Conservation (phyloP, 2,329 filamentous ascomycete genomes). For the Zymoseptoria pseudotritici region DNA sequence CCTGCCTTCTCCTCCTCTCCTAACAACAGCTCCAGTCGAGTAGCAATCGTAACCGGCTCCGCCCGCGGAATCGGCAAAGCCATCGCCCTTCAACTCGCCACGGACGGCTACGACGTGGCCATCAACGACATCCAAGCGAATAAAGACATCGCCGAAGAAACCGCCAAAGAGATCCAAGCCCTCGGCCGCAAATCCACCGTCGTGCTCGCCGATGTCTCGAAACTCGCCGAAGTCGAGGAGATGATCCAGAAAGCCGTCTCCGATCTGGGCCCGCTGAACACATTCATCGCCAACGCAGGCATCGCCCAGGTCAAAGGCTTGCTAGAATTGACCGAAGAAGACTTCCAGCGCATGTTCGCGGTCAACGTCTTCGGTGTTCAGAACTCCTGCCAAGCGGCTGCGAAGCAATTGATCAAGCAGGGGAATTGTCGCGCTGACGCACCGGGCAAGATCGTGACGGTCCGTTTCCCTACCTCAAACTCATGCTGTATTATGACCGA, state of each 20-base stretch:
- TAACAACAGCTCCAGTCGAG: constrained; percentile 4
- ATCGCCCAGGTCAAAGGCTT: constrained; percentile 52
- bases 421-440: constrained; percentile 36
- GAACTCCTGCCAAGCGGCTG: constrained; percentile 57
- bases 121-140: constrained; percentile 56
- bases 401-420: constrained; percentile 58
- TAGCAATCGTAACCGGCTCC: constrained; percentile 32
- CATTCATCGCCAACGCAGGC: constrained; percentile 55
- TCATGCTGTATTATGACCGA: no score
- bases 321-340: constrained; percentile 50
- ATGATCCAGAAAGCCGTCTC: constrained; percentile 48
- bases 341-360: constrained; percentile 53
- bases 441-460: constrained; percentile 43
- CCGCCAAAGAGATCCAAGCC: constrained; percentile 45
- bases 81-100: constrained; percentile 56
- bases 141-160: constrained; percentile 44
- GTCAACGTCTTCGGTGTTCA: constrained; percentile 60
- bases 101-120: constrained; percentile 59
- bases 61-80: constrained; percentile 45
- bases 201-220: constrained; percentile 56
- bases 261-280: constrained; percentile 46
- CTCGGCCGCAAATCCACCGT: constrained; percentile 45
- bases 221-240: constrained; percentile 43
- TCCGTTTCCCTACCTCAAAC: no score
- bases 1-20: not conserved